phyloP scores from a whole-genome alignment of 495 filamentous ascomycete species.

The Penicillium riverlandense region DNA sequence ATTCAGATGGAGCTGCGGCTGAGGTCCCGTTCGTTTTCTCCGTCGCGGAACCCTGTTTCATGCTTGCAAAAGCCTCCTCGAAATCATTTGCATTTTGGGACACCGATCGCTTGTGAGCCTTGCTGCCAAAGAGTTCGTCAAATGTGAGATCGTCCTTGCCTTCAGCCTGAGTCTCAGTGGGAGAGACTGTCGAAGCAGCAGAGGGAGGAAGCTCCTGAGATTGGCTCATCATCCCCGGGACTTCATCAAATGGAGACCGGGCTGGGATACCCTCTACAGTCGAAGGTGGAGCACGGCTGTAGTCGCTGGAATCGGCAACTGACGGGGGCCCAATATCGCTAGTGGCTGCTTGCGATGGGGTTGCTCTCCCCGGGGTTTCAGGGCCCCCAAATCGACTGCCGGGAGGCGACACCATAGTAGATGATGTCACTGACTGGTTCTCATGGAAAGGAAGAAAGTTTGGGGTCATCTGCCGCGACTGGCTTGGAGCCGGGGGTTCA shows the following conservation, averaged over 20 bases:
- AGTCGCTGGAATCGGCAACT: slow-evolving; percentile 15
- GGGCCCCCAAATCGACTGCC: slow-evolving; percentile 57
- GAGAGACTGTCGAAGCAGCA: slow-evolving; percentile 11
- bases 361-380: slow-evolving; percentile 50
- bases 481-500: slow-evolving; percentile 54
- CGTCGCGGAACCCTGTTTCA: slow-evolving; percentile 23
- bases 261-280: slow-evolving; percentile 11
- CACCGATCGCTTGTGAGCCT: slow-evolving; percentile 47
- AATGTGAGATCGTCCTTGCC: slow-evolving; percentile 32
- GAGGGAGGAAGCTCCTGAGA: slow-evolving; percentile 21
- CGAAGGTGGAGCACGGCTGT: slow-evolving; percentile 14
- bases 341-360: slow-evolving; percentile 45
- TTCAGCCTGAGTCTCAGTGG: slow-evolving; percentile 13
- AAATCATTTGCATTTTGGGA: slow-evolving; percentile 51
- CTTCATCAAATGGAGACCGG: slow-evolving; percentile 39
- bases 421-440: slow-evolving; percentile 64
- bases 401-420: slow-evolving; percentile 75
- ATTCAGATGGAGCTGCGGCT: slow-evolving; percentile 50
- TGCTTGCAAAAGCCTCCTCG: slow-evolving; percentile 39
- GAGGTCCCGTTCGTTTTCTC: slow-evolving; percentile 24
- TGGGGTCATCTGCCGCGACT: slow-evolving; percentile 67
- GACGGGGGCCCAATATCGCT: slow-evolving; percentile 17
- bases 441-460: slow-evolving; percentile 60
- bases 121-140: slow-evolving; percentile 48
- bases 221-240: slow-evolving; percentile 18